Conservation (phyloP, 1,284 basidiomycete species). For the Salmacisia buchloeana region DNA sequence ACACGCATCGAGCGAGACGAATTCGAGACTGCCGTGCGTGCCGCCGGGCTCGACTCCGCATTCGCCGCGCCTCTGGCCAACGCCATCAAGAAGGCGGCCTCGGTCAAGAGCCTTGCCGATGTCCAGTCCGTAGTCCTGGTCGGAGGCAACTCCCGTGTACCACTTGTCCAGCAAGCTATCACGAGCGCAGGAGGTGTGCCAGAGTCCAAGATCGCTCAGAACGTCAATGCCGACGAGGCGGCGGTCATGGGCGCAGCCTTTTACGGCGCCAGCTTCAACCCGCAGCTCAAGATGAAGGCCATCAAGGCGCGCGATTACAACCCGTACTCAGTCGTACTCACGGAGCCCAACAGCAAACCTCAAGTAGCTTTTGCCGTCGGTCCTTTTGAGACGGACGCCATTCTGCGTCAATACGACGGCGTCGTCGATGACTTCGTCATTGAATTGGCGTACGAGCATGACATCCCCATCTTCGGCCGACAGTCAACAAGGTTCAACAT, state of each 20-base stretch:
- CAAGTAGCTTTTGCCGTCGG: slow-evolving; percentile 25
- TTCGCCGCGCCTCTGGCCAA: slow-evolving; percentile 59
- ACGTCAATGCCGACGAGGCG: slow-evolving; percentile 96
- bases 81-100: slow-evolving; percentile 64
- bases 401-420: slow-evolving; percentile 26
- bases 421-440: slow-evolving; percentile 36
- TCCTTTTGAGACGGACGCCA: slow-evolving; percentile 22
- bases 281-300: slow-evolving; percentile 92
- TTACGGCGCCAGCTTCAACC: slow-evolving; percentile 79
- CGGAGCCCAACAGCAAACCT: neutral
- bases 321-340: slow-evolving; percentile 29
- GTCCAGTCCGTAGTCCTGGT: slow-evolving; percentile 84
- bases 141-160: slow-evolving; percentile 82
- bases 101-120: slow-evolving; percentile 56
- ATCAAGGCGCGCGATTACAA: slow-evolving; percentile 69
- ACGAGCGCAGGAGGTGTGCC: slow-evolving; percentile 41
- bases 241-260: slow-evolving; percentile 86
- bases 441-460: slow-evolving; percentile 31
- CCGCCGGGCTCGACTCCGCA: slow-evolving; percentile 22
- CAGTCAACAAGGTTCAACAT: slow-evolving; percentile 32
- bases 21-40: slow-evolving; percentile 61
- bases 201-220: slow-evolving; percentile 56
- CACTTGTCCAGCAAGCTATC: slow-evolving; percentile 71
- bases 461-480: slow-evolving; percentile 13
- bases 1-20: slow-evolving; percentile 67